Base-by-base conservation (phyloP, 2,329 filamentous ascomycete species). In the Verticillium longisporum region DNA sequence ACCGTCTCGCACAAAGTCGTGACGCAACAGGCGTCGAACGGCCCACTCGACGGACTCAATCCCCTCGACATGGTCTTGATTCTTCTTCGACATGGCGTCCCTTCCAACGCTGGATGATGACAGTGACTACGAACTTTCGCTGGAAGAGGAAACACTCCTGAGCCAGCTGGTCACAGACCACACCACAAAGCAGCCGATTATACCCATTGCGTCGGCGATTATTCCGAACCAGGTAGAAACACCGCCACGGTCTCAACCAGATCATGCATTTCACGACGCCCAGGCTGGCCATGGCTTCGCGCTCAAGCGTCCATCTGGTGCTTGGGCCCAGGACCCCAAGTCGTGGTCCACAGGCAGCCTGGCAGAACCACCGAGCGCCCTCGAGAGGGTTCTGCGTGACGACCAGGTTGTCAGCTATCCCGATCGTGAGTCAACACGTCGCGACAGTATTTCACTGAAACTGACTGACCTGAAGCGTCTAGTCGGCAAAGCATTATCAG, bases 391-490 rank as follows among this genome's bases (percentile, higher is more conserved):
- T 11, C 61, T 65, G 54, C 45, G 63, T 54, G 59, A 68, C 59
- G 63, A 71, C 62, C 66, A 55, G 11, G 15, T 72, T 58, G 66
- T 80, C 71, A 63, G 64, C 64, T 83, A 83, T 73, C 78, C 84
- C 69, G 78, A 84, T 76, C 72, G 85, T 88, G 72, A 69, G 81
- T 77, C 55, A 32, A 45, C 18, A 14, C 37, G 57, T 21, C 21
- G 14, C 21, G 21, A 31, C 56, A 58, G 63, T 56, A 65, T 69
- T 9, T 26, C 53, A 1, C 33, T 37, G 53, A 21, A 67, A 64
- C 85, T 90, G 82, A 90, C 84, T 84, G 79, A 87, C 80, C 66
- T 61, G 67, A 63, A 89, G 87, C 81, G 78, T 73, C 73, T 86
- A 90, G 88, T 83, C 75, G 86, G 78, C 69, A 77, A 72, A 18